A percentile compares a stretch with the other conserved stretches of the same genome.
phyloP scores from a whole-genome alignment of 2,329 filamentous ascomycete genomes.

The Gliomastix tumulicola region DNA sequence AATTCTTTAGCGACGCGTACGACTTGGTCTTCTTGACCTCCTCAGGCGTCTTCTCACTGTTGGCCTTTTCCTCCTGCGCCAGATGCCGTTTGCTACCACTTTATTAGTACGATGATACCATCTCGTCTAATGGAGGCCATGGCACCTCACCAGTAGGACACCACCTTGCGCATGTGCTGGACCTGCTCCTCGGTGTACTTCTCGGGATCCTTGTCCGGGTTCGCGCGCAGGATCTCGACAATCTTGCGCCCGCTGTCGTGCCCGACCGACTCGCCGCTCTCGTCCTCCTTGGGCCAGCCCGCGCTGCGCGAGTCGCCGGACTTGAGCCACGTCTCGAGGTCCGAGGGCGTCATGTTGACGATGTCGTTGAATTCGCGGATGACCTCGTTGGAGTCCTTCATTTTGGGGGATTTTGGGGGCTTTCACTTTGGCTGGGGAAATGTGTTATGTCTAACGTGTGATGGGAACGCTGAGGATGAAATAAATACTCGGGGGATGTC shows the following conservation, averaged over 20 bases:
- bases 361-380: slow-evolving; percentile 56
- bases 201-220: slow-evolving; percentile 47
- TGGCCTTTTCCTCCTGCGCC: slow-evolving; percentile 53
- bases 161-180: slow-evolving; percentile 55
- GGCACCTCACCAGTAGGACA: slow-evolving; percentile 45
- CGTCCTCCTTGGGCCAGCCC: slow-evolving; percentile 53
- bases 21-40: slow-evolving; percentile 41
- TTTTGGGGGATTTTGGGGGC: neutral
- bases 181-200: slow-evolving; percentile 50
- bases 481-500: too few species aligned
- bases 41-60: slow-evolving; percentile 40
- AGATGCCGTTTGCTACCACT: slow-evolving; percentile 52
- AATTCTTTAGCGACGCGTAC: slow-evolving; percentile 57
- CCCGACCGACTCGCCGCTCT: slow-evolving; percentile 53
- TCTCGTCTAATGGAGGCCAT: neutral
- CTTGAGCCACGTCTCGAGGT: slow-evolving; percentile 56
- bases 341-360: slow-evolving; percentile 57
- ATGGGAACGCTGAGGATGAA: too few species aligned
- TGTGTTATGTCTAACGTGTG: neutral
- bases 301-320: slow-evolving; percentile 48
- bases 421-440: neutral
- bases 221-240: slow-evolving; percentile 54
- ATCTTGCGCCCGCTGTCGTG: slow-evolving; percentile 59
- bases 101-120: neutral
- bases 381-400: slow-evolving; percentile 18